Conservation (phyloP, 106 monocot genomes). For the Allium sativum region DNA sequence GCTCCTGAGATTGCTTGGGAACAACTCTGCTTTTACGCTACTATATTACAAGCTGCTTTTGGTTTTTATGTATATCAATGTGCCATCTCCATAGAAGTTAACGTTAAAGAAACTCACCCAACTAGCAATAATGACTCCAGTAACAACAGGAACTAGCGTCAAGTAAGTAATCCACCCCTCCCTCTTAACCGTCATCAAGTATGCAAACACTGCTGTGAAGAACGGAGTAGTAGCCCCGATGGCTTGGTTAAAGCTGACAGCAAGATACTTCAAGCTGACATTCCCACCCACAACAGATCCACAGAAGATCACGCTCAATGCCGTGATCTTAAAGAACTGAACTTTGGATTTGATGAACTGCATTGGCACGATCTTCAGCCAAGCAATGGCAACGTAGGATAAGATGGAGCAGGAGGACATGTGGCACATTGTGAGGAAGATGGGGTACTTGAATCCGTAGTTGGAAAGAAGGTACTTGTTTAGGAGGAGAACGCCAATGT, state of each 20-base stretch:
- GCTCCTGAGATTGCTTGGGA: no score
- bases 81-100: no score
- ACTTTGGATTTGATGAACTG: conserved; percentile 16
- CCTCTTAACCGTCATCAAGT: conserved; percentile 17
- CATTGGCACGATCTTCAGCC: conserved; percentile 21
- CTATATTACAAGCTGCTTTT: no score
- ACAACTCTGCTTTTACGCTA: no score
- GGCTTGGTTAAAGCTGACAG: conserved; percentile 34
- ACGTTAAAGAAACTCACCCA: conserved; percentile 9
- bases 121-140: conserved; percentile 26
- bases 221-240: conserved; percentile 39
- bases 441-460: conserved; percentile 41
- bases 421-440: conserved; percentile 45
- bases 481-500: conserved; percentile 34
- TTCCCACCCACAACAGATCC: conserved; percentile 34
- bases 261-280: conserved; percentile 20
- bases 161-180: conserved; percentile 22
- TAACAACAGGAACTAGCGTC: conserved; percentile 26
- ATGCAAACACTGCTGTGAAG: conserved; percentile 37
- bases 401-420: conserved; percentile 33
- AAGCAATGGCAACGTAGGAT: conserved; percentile 28
- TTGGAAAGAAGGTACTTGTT: conserved; percentile 35
- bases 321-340: conserved; percentile 23
- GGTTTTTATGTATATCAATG: no score
- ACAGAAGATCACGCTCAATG: conserved; percentile 29